Evolutionary conservation across 345 rosid species (phyloP), one percentile per base, ranked within the genome.

Genomic region (Barbarea vulgaris): DNA sequence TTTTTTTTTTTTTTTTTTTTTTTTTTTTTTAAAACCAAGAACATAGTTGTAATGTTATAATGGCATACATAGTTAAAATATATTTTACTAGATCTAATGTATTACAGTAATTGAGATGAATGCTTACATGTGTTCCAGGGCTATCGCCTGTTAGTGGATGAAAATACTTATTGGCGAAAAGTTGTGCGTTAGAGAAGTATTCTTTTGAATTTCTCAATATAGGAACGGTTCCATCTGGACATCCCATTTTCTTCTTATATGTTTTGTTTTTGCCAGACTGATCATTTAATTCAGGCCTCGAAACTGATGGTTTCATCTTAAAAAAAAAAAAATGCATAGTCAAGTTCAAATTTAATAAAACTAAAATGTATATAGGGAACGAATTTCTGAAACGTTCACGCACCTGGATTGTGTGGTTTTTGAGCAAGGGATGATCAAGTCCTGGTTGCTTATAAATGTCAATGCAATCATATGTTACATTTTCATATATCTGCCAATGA

Each of bases 391-490:
- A 18, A 55, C 1, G 12, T 7, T 3, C 28, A 55, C 13, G 30
- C 14, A 70, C 67, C 75, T 72, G 41, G 6, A 72, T 51, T n/a
- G 3, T 50, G 28, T 72, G 69, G 25, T 18, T 51, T 62, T 37
- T 72, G 52, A 72, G 69, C 5, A 31, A 42, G 2, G 71, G 72
- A 27, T 73, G 77, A 41, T 39, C 27, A 64, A 73, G 70, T 42
- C 64, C 55, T 41, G 71, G 55, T 73, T 73, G 77, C 58, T 42
- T 55, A 46, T 5, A 30, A 30, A 30, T 64, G 28, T 74, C 57
- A 9, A 74, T 46, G 27, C 65, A 74, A 28, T 74, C 77, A 3
- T 74, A 64, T 31, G 39, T 64, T n/a, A 24, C 57, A 64, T 73
- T 73, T 64, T 42, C 71, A 74, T 19, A 3, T 64, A 74, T 10